Evolutionary conservation across 768 basidiomycete genomes (phyloP), one percentile per base, ranked within the genome.

Genomic region (Tremella mesenterica): DNA sequence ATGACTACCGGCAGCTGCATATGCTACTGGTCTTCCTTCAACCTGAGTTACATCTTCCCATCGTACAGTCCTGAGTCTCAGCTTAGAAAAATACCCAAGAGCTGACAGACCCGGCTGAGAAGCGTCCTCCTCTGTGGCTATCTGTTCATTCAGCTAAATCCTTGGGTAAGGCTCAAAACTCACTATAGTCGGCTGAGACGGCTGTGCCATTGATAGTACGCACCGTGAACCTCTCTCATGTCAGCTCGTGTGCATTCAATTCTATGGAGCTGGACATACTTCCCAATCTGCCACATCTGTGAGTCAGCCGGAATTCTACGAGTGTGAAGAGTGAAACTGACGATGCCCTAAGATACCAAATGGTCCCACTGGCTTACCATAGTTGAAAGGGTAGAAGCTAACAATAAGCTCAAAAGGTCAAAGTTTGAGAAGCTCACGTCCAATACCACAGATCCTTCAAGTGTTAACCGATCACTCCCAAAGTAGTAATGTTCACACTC

Each of bases 361-460:
- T 1, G 53, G 52, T 14, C 61, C 59, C 0, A 67, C 54, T 1
- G 57, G 46, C 43, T 70, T 70, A n/a, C 68, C 68, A 26, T 63
- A 53, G 47, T 70, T 70, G 54, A 59, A 67, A 4, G 68, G 68
- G 52, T 70, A 70, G 56, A 53, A 67, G 5, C 38, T 41, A 4
- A 5, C 38, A 41, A 23, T 23, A 16, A 4, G 4, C 8, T 41
- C 38, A 8, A 8, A 16, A 41, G 8, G 33, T 36, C 38, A 8
- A 14, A 41, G n/a, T 41, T 16, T 4, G 33, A 18, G 38, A 5
- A 5, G 23, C 38, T 5, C 4, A 41, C 38, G 68, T 70, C 68
- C 68, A 70, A 44, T 70, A 70, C 55, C 61, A 65, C 20, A 70
- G 44, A 44, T 70, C 67, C 67, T 69, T 27, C 20, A 18, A 28